These are phyloP conservation scores for Colletotrichum ledebouriae DNA, from an alignment of 2,329 filamentous ascomycete genomes.

Conservation along the genomic window DNA sequence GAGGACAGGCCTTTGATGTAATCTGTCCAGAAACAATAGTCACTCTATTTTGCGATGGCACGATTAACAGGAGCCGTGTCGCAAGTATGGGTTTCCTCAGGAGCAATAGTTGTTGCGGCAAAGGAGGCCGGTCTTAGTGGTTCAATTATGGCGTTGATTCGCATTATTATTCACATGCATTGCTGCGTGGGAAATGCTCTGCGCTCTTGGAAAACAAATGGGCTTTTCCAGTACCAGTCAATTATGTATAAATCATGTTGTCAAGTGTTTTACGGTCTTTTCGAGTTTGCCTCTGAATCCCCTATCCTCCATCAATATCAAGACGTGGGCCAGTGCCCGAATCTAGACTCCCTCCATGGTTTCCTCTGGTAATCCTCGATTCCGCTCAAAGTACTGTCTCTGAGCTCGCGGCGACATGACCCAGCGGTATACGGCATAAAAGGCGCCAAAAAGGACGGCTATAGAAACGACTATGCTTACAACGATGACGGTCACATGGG, in stretches of 20 bases:
- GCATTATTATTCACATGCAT: background rate
- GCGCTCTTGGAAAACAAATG: background rate
- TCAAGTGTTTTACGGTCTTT: no score
- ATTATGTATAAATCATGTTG: no score
- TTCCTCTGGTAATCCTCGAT: conserved; percentile 4
- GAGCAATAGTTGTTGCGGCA: no score
- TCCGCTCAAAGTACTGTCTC: conserved; percentile 19
- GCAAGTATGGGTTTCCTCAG: no score
- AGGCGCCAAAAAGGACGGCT: background rate
- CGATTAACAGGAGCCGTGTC: no score
- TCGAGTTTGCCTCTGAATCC: no score
- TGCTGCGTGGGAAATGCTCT: background rate
- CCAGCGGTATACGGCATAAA: background rate
- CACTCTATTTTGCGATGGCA: no score
- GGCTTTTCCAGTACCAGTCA: background rate
- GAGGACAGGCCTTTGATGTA: conserved; percentile 52
- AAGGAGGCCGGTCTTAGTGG: background rate
- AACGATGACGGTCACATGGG: background rate
- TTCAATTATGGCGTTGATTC: background rate
- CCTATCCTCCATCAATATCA: no score
- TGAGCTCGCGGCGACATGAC: conserved; percentile 30
- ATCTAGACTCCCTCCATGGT: background rate
- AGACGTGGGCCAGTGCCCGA: no score
- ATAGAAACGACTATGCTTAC: background rate
- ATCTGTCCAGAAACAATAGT: background rate